Conservation (phyloP, 129 eudicot species). For the Erigeron canadensis region DNA sequence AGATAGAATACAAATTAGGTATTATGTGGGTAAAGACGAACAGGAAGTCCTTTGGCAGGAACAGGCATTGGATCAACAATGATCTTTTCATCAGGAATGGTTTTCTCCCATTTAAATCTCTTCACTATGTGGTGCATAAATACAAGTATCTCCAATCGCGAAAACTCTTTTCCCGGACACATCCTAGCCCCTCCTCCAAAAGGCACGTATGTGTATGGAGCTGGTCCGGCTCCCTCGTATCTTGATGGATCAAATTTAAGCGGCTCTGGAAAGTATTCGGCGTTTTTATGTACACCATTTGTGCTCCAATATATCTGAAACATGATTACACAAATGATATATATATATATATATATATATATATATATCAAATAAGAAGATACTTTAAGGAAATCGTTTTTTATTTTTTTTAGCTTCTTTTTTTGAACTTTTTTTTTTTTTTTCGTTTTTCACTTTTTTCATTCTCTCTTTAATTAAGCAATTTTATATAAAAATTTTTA, state of each 20-base stretch:
- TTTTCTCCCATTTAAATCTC: slow-evolving; percentile 31
- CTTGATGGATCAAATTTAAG: slow-evolving; percentile 36
- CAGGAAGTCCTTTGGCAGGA: slow-evolving; percentile 39
- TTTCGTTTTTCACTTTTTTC: too few relatives aligned
- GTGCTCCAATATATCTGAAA: slow-evolving; percentile 39
- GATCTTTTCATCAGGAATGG: slow-evolving; percentile 29
- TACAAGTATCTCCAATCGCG: slow-evolving; percentile 31
- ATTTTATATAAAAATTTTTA: too few relatives aligned
- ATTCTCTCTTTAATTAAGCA: too few relatives aligned
- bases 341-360: too few relatives aligned
- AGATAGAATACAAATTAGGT: neutral
- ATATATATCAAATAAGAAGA: too few relatives aligned
- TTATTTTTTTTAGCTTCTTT: too few relatives aligned
- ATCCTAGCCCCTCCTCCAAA: slow-evolving; percentile 39
- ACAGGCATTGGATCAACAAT: slow-evolving; percentile 32
- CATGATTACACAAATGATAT: neutral
- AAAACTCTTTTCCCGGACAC: slow-evolving; percentile 39
- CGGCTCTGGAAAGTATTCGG: slow-evolving; percentile 32
- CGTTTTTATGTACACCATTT: slow-evolving; percentile 32
- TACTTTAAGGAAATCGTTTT: too few relatives aligned
- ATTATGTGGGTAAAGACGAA: slow-evolving; percentile 33
- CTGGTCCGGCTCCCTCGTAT: slow-evolving; percentile 36
- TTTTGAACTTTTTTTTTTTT: too few relatives aligned
- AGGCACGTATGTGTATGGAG: slow-evolving; percentile 41
- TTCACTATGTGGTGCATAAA: slow-evolving; percentile 35